Evolutionary conservation across 176 grass and related monocot genomes (phyloP), one percentile per base, ranked within the genome.

Genomic region (Bothriochloa decipiens): DNA sequence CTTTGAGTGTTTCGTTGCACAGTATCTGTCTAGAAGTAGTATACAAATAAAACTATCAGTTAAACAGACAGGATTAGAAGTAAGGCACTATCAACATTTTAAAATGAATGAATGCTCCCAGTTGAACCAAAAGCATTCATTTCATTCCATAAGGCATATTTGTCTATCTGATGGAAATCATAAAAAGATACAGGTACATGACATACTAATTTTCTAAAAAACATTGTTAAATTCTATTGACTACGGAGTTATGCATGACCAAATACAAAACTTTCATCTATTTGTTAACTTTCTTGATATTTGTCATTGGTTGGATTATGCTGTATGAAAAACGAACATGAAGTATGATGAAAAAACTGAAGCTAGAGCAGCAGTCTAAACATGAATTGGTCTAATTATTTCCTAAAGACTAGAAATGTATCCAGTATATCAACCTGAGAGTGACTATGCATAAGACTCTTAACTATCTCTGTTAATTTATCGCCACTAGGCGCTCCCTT

Each of bases 1-100:
- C 74, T 62, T 68, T 45, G 7, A 79, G 75, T 15, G 68, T 18
- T 79, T 42, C 8, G 71, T 74, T 75, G 74, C 23, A 68, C 42
- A 7, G 27, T 42, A 57, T 36, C 65, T 53, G 50, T 72, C 88
- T 86, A 90, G 26, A 72, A 86, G 22, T 67, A 74, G 6, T 45
- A 81, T 39, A 58, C 27, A n/a, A n/a, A n/a, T n/a, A 73, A 82
- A 76, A 35, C n/a, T 65, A 82, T 86, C 73, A 82, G 79, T 60
- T 29, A 79, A 40, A 9, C 16, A 68, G 36, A 79, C 8, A 86
- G 40, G 0, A 68, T 67, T 67, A 78, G 57, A 65, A 63, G 3
- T 28, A 74, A 81, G 45, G 27, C 55, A 57, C 7, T 39, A 79
- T 67, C 26, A 79, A 41, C 4, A 79, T 72, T 41, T 78, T 37